These are phyloP conservation scores for Canna indica DNA, from an alignment of 176 grass and related monocot species.

Conservation along the genomic window DNA sequence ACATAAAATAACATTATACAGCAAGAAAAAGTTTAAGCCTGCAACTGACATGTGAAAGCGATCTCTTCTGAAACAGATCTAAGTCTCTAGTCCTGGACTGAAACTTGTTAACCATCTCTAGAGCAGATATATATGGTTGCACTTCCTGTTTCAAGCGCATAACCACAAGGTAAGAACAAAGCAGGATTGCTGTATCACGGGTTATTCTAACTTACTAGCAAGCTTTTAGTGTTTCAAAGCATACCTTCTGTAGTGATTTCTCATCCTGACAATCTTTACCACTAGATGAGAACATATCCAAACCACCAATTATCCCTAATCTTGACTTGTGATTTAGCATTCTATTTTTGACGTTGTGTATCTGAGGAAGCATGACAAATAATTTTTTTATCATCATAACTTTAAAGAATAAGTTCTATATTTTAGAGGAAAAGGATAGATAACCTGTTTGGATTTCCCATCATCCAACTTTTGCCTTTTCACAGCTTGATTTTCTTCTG, in stretches of 20 bases:
- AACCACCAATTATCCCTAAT: slow-evolving; percentile 21
- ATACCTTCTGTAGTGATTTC: slow-evolving; percentile 38
- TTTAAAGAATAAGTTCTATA: neutral
- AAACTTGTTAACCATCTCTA: slow-evolving; percentile 83
- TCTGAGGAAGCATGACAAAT: slow-evolving; percentile 28
- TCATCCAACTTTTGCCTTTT: slow-evolving; percentile 86
- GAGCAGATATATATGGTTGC: slow-evolving; percentile 53
- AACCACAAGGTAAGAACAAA: slow-evolving; percentile 12
- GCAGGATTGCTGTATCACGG: neutral
- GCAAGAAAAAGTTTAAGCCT: slow-evolving; percentile 2
- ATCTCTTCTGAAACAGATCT: slow-evolving; percentile 29
- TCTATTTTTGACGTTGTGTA: slow-evolving; percentile 62
- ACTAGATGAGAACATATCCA: slow-evolving; percentile 24
- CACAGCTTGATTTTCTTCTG: slow-evolving; percentile 72
- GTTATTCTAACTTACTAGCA: neutral
- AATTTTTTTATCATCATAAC: neutral
- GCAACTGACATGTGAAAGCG: slow-evolving; percentile 41
- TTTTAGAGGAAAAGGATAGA: neutral
- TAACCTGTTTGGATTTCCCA: slow-evolving; percentile 64
- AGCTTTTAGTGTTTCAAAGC: no score
- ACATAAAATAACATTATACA: neutral
- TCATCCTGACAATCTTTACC: slow-evolving; percentile 25
- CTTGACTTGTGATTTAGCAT: slow-evolving; percentile 65
- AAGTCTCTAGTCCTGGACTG: slow-evolving; percentile 67
- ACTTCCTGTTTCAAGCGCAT: slow-evolving; percentile 35